Percentiles rank a stretch among this genome's conserved stretches.
Conservation (phyloP, 75 land plant species). For the Selaginella moellendorffii region DNA sequence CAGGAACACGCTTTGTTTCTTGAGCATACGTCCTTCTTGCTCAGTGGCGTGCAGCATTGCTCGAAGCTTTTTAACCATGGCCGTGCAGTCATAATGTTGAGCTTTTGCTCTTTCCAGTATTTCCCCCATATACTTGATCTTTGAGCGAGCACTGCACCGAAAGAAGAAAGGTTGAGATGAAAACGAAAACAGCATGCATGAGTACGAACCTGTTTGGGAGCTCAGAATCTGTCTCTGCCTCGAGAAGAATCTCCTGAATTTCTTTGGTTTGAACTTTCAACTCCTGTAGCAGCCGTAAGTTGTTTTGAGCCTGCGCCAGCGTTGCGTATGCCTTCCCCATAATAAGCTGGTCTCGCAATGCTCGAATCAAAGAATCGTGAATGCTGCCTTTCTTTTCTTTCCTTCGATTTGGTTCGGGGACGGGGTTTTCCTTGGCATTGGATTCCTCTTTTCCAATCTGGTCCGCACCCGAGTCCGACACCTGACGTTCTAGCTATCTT, state of each 20-base stretch:
- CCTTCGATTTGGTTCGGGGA: not conserved
- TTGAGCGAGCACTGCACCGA: not conserved
- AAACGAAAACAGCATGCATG: not conserved
- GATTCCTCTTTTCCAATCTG: not conserved
- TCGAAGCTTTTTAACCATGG: slow-evolving; percentile 40
- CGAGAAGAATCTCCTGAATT: not conserved
- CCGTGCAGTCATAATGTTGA: slow-evolving; percentile 38
- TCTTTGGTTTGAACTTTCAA: not conserved
- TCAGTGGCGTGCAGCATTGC: slow-evolving; percentile 43
- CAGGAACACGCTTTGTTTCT: slow-evolving; percentile 35
- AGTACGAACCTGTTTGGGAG: not conserved
- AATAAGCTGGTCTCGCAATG: slow-evolving; percentile 2
- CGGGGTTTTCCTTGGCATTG: not conserved
- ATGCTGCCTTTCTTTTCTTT: not conserved
- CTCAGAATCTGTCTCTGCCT: slow-evolving; percentile 1
- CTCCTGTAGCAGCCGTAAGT: not conserved
- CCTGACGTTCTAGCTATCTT: not conserved
- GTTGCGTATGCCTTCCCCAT: slow-evolving; percentile 3
- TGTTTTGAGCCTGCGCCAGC: slow-evolving; percentile 2
- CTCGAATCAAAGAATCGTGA: not conserved
- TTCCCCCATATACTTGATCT: not conserved
- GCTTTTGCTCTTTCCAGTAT: slow-evolving; percentile 29
- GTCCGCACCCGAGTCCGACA: not conserved
- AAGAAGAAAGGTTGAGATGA: not conserved
- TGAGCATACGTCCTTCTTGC: slow-evolving; percentile 38